Conservation (phyloP, 805 yeast species). For the Candida mattraensis region DNA sequence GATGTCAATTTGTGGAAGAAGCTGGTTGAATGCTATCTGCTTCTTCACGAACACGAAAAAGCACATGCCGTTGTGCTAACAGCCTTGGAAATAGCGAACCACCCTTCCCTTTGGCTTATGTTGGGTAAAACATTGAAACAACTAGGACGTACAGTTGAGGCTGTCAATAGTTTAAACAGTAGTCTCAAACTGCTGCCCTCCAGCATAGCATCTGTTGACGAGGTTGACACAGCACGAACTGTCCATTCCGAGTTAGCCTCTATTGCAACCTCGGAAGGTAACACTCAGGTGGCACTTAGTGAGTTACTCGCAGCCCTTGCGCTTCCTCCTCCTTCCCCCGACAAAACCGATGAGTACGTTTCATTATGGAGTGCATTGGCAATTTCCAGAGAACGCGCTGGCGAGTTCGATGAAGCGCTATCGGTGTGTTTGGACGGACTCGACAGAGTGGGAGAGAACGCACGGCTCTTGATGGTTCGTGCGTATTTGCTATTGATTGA, state of each 20-base stretch:
- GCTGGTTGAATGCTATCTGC: constrained; percentile 50
- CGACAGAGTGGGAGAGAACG: constrained; percentile 42
- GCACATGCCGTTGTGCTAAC: constrained; percentile 40
- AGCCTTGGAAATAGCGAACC: constrained; percentile 23
- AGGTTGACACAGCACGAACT: constrained; percentile 46
- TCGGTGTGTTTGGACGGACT: constrained; percentile 50
- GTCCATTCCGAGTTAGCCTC: constrained; percentile 58
- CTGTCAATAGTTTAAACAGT: constrained; percentile 47
- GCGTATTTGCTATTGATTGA: constrained; percentile 46
- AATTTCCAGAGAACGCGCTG: constrained; percentile 50
- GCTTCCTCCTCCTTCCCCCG: constrained; percentile 48
- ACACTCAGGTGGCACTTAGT: constrained; percentile 47
- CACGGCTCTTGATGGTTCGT: constrained; percentile 46
- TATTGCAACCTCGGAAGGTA: constrained; percentile 50
- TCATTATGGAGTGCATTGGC: constrained; percentile 55
- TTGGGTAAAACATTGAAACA: constrained; percentile 50
- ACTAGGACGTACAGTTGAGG: constrained; percentile 43
- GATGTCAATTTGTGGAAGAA: constrained; percentile 46
- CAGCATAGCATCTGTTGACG: constrained; percentile 33
- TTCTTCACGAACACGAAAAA: constrained; percentile 47
- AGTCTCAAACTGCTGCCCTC: constrained; percentile 44
- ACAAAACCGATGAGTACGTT: constrained; percentile 45
- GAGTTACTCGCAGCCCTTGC: constrained; percentile 52
- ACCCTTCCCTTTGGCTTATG: constrained; percentile 48
- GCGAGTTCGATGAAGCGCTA: constrained; percentile 49